These are phyloP conservation scores for Linaria vulgaris DNA, from an alignment of 257 asterid genomes.

Conservation along the genomic window DNA sequence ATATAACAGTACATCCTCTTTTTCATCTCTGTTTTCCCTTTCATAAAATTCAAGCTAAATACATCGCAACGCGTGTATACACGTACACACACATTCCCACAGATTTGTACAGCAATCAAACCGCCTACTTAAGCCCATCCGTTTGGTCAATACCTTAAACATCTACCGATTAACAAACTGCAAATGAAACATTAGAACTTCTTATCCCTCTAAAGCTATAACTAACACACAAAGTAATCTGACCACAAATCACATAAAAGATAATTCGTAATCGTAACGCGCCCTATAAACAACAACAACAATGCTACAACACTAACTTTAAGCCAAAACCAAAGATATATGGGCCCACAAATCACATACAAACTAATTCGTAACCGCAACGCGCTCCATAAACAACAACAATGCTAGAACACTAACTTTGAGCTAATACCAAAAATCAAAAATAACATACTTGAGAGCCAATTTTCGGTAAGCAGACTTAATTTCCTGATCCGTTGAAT, in stretches of 20 bases:
- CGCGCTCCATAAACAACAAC: slow-evolving; percentile 3
- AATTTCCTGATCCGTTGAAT: slow-evolving; percentile 92
- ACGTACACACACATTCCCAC: too few species aligned
- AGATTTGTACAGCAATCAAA: too few species aligned
- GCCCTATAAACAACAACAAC: slow-evolving; percentile 8
- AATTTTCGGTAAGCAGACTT: slow-evolving; percentile 84
- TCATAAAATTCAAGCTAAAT: background rate
- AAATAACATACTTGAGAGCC: slow-evolving; percentile 75
- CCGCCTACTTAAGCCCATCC: background rate
- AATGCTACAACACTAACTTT: background rate
- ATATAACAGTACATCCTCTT: too few species aligned
- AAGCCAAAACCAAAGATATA: background rate
- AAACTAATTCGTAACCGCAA: too few species aligned
- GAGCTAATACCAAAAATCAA: background rate
- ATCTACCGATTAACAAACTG: background rate
- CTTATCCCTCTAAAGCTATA: background rate
- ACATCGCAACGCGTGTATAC: too few species aligned
- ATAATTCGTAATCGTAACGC: too few species aligned
- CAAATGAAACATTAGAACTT: slow-evolving; percentile 2
- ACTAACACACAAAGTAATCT: slow-evolving; percentile 12
- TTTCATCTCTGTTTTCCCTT: background rate
- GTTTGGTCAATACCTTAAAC: background rate
- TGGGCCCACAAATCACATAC: slow-evolving; percentile 53
- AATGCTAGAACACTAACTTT: slow-evolving; percentile 1
- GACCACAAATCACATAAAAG: background rate